phyloP scores from a whole-genome alignment of 2,329 filamentous ascomycete species.

The Pseudopithomyces maydicus region DNA sequence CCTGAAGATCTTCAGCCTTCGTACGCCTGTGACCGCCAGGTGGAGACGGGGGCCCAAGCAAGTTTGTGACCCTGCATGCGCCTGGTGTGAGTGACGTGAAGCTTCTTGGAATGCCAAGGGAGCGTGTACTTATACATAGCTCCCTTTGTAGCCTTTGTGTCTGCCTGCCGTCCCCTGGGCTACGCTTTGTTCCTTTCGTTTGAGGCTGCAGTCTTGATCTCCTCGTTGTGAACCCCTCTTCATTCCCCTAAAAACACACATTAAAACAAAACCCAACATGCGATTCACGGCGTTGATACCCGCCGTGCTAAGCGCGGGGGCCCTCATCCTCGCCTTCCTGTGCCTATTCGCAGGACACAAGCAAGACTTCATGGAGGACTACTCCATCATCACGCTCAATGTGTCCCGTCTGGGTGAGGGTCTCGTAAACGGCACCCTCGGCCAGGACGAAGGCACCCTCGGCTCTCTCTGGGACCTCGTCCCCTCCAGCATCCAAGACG shows the following conservation, averaged over 20 bases:
- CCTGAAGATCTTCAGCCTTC: conserved; percentile 4
- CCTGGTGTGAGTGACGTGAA: conserved; percentile 33
- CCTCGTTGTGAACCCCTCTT: background rate
- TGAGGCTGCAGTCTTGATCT: background rate
- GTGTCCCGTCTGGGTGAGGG: conserved; percentile 59
- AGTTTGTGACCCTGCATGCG: conserved; percentile 11
- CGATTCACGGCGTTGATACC: conserved; percentile 57
- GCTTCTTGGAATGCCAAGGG: conserved; percentile 12
- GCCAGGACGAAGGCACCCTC: conserved; percentile 29
- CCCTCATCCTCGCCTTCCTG: conserved; percentile 63
- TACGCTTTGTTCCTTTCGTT: background rate
- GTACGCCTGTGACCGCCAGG: background rate
- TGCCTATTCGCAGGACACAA: conserved; percentile 67
- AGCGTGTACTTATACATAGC: conserved; percentile 1
- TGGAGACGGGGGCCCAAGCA: conserved; percentile 21
- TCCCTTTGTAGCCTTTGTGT: background rate
- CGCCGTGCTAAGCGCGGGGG: conserved; percentile 55
- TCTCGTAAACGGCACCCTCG: conserved; percentile 36
- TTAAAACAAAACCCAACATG: conserved; percentile 41
- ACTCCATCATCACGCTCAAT: conserved; percentile 64
- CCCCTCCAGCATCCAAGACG: conserved; percentile 41
- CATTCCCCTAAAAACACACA: background rate
- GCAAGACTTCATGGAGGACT: conserved; percentile 60
- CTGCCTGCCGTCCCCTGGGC: background rate
- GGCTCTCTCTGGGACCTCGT: conserved; percentile 42